Evolutionary conservation across 129 eudicot genomes (phyloP), one percentile per base, ranked within the genome.

Genomic region (Lonicera japonica): DNA sequence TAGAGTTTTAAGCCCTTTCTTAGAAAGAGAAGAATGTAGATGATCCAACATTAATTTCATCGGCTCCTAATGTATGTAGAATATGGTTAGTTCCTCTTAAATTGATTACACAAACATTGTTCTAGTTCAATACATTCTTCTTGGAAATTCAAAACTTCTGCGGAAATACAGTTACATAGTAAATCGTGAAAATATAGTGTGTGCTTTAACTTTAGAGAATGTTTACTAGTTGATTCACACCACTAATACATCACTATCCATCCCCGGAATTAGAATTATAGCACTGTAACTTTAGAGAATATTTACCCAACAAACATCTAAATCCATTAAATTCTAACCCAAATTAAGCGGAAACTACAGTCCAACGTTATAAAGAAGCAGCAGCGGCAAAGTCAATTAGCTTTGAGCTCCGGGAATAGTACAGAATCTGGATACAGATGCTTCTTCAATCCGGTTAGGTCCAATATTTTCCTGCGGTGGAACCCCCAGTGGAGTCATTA

Each of bases 381-480:
- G 1, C 16, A 43, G 8, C 16, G 50, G 13, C 16, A 43, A 10
- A 29, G 15, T 61, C 53, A 70, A 13, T 50, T 68, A 1, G 29
- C 67, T 38, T 66, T 71, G n/a, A 64, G 9, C 21, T 68, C 75
- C 0, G 71, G 47, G 0, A 74, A 56, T n/a, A 19, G 70, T 8
- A 75, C 14, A 1, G 80, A 51, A 11, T 51, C 60, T 3, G 85
- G 80, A 47, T 79, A 70, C 4, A 70, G 56, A 25, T 40, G 0
- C 6, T 29, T 23, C 56, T 79, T 69, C 22, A 51, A 59, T 5
- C 84, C 76, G 21, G 66, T 69, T 11, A 65, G 36, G 41, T 78
- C 79, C 62, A 73, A 8, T 2, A 78, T 51, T 47, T 64, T 69
- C 73, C 69, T 78, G 43, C 68, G 68, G 51, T 9, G 75, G 29